Base-by-base conservation (phyloP, 805 yeast genomes). In the Tetrapisispora fleetii region DNA sequence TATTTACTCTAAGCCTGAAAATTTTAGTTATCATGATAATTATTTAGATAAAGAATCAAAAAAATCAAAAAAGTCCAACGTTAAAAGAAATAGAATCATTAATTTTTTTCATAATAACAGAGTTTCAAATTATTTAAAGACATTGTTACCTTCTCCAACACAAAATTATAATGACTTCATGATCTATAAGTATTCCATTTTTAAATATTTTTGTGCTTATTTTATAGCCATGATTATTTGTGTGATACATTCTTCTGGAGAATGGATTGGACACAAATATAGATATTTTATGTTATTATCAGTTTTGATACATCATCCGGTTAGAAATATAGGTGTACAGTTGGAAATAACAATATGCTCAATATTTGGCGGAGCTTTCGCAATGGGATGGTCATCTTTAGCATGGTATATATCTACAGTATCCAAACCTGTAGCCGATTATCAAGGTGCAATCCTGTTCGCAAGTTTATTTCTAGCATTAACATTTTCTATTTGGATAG, bases 391-490 rank as follows among this genome's bases (percentile, higher is more conserved):
- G 75, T 64, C 74, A 1, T 58, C 74, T 0, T 49, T 75, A 24
- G 71, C 76, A 1, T 57, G 75, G 55, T 72, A 61, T 46, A 57
- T 76, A 1, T 67, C 78, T 4, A 63, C 65, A 0, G 64, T 70
- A 1, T 71, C 75, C 1, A 58, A 58, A n/a, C 69, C 72, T 1
- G 64, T 74, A 0, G 60, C 70, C 19, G 54, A 61, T 10, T 72
- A 72, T 36, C 75, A 68, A 52, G 79, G 78, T 37, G 78, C 77
- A 21, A 63, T 76, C 4, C 54, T 74, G 13, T 74, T 75, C 17
- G 62, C 68, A 0, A 72, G 77, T 39, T 50, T 74, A 21, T 54
- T 70, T 11, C 24, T 74, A 17, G 72, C 74, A 0, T 44, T 74
- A 1, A 54, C 70, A 37, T 37, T 67, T 14, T 57, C 71, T 39